Conservation (phyloP, 2,329 filamentous ascomycete genomes). For the Sarocladium kiliense region DNA sequence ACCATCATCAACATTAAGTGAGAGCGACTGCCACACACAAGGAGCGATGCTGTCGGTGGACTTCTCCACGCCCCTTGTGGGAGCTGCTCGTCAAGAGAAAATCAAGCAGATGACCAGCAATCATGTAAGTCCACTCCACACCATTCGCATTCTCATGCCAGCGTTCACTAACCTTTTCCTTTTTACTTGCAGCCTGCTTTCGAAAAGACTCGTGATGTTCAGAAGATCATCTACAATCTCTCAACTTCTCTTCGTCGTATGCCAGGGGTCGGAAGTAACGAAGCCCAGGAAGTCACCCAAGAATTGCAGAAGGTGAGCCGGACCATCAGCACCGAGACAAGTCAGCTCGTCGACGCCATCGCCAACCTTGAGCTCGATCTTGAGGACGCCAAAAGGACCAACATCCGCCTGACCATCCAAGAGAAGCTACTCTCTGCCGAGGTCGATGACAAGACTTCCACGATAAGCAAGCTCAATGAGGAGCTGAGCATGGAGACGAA, state of each 20-base stretch:
- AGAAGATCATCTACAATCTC: slow-evolving; percentile 31
- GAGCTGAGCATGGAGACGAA: slow-evolving; percentile 25
- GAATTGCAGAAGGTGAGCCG: slow-evolving; percentile 32
- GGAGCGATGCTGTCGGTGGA: slow-evolving; percentile 30
- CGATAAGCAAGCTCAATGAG: slow-evolving; percentile 24
- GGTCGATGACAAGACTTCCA: slow-evolving; percentile 26
- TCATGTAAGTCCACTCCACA: slow-evolving; percentile 24
- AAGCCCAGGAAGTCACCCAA: slow-evolving; percentile 27
- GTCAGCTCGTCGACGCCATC: slow-evolving; percentile 31
- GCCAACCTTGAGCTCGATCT: slow-evolving; percentile 31
- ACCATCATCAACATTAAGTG: neutral
- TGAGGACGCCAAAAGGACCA: slow-evolving; percentile 32
- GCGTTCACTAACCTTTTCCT: neutral
- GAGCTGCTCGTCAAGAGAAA: slow-evolving; percentile 27
- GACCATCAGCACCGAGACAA: slow-evolving; percentile 32
- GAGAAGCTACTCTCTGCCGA: slow-evolving; percentile 29
- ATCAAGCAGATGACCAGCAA: slow-evolving; percentile 34
- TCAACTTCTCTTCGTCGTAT: slow-evolving; percentile 34
- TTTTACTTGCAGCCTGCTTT: slow-evolving; percentile 25
- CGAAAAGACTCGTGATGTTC: slow-evolving; percentile 25
- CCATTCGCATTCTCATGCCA: neutral
- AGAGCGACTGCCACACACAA: neutral
- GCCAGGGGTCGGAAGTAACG: slow-evolving; percentile 29
- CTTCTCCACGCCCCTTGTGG: slow-evolving; percentile 33
- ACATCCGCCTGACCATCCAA: slow-evolving; percentile 33